These are phyloP conservation scores for Trichoderma simmonsii DNA, from an alignment of 2,329 filamentous ascomycete genomes.

Conservation along the genomic window DNA sequence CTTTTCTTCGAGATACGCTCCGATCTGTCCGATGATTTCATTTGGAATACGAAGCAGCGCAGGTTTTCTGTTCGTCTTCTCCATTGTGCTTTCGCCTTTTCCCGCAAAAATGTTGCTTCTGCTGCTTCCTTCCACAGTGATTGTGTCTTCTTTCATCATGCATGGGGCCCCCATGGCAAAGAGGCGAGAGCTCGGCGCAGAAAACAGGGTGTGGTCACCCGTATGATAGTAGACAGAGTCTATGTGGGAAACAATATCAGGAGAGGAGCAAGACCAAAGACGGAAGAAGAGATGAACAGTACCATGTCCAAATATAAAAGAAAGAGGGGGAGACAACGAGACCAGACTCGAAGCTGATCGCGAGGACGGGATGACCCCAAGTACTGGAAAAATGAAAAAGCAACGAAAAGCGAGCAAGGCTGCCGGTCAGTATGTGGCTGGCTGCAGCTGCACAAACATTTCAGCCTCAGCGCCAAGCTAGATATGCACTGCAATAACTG, in stretches of 20 bases:
- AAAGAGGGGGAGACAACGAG: background rate
- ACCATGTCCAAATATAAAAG: background rate
- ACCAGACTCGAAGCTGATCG: background rate
- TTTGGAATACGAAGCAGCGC: background rate
- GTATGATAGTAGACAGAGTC: background rate
- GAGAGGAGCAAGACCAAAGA: background rate
- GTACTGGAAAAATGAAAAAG: background rate
- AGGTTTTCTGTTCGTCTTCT: background rate
- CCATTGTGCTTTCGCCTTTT: background rate
- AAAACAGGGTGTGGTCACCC: background rate
- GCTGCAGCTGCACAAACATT: conserved; percentile 14
- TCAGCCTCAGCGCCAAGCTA: conserved; percentile 16
- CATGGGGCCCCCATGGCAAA: no score
- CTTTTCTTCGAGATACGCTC: background rate
- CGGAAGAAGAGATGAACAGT: background rate
- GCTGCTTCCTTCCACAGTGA: background rate
- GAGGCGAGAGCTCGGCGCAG: background rate
- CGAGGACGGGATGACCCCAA: background rate
- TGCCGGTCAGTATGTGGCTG: conserved; percentile 6
- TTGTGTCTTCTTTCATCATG: background rate
- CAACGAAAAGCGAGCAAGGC: background rate
- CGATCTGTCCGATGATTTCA: conserved; percentile 13
- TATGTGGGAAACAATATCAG: background rate
- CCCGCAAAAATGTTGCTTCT: background rate
- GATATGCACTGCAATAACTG: background rate